phyloP scores from a whole-genome alignment of 2,329 filamentous ascomycete species.

The Cytospora paraplurivora region DNA sequence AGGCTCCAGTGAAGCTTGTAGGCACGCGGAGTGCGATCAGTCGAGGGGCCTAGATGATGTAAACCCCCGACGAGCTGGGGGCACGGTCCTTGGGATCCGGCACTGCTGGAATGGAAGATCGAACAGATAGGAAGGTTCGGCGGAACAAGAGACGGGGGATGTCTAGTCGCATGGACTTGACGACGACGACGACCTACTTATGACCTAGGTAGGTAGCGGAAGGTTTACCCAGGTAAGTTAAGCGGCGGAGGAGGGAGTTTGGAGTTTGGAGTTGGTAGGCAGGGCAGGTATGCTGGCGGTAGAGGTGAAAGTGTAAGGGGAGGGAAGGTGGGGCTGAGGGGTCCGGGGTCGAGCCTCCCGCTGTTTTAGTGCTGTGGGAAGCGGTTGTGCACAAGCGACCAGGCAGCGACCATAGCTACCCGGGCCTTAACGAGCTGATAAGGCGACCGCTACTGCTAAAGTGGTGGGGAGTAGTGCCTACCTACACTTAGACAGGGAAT shows the following conservation, averaged over 20 bases:
- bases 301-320: slow-evolving; percentile 4
- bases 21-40: slow-evolving; percentile 5
- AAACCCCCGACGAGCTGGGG: neutral
- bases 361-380: neutral
- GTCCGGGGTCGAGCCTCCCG: slow-evolving; percentile 5
- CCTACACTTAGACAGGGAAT: neutral
- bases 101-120: neutral
- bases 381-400: neutral
- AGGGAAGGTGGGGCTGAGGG: slow-evolving; percentile 13
- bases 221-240: neutral
- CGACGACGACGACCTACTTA: neutral
- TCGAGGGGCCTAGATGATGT: slow-evolving; percentile 6
- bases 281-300: neutral
- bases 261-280: slow-evolving; percentile 4
- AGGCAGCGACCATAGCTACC: slow-evolving; percentile 8
- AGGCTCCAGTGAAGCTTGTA: slow-evolving; percentile 8
- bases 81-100: neutral
- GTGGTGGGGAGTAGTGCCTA: neutral
- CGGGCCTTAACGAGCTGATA: neutral
- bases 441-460: neutral
- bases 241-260: neutral
- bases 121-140: neutral
- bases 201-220: neutral
- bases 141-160: neutral
- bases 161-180: neutral